A percentile compares a stretch with the other conserved stretches of the same genome.
Evolutionary conservation across 2,329 filamentous ascomycete species (phyloP).

Genomic region (Arthrobotrys sinensis): DNA sequence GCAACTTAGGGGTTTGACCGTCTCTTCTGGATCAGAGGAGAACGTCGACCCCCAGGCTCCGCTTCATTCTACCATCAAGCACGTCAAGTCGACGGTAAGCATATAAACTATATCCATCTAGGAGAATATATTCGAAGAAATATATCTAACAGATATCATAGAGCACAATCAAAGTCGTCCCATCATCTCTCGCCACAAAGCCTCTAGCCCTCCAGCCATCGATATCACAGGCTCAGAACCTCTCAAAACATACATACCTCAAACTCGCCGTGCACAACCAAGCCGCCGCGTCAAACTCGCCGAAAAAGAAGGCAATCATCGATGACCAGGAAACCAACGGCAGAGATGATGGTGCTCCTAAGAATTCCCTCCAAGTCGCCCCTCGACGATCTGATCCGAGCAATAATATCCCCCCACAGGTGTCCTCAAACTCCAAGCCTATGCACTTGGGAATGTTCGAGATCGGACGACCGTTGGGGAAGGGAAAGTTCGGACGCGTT

Average conservation of each 20-base stretch:
- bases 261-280: slow-evolving; percentile 65
- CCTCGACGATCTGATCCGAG: slow-evolving; percentile 58
- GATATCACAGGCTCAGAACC: slow-evolving; percentile 60
- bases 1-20: slow-evolving; percentile 61
- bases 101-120: too few relatives aligned
- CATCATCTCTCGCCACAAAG: slow-evolving; percentile 64
- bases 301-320: slow-evolving; percentile 44
- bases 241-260: slow-evolving; percentile 63
- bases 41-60: slow-evolving; percentile 62
- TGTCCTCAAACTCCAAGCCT: slow-evolving; percentile 67
- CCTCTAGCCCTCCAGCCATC: slow-evolving; percentile 62
- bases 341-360: slow-evolving; percentile 39
- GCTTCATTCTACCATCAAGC: slow-evolving; percentile 53
- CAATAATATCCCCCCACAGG: slow-evolving; percentile 56
- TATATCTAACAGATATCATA: slow-evolving; percentile 47
- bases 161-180: slow-evolving; percentile 50
- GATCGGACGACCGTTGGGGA: slow-evolving; percentile 86
- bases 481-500: slow-evolving; percentile 89
- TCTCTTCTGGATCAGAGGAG: slow-evolving; percentile 62
- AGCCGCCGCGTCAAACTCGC: slow-evolving; percentile 56
- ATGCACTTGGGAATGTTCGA: slow-evolving; percentile 96
- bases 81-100: slow-evolving; percentile 60
- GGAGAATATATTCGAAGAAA: too few relatives aligned
- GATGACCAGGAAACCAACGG: slow-evolving; percentile 31
- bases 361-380: slow-evolving; percentile 58